Evolutionary conservation across 208 protist genomes (phyloP).

Genomic region (Trypanosoma congolense): DNA sequence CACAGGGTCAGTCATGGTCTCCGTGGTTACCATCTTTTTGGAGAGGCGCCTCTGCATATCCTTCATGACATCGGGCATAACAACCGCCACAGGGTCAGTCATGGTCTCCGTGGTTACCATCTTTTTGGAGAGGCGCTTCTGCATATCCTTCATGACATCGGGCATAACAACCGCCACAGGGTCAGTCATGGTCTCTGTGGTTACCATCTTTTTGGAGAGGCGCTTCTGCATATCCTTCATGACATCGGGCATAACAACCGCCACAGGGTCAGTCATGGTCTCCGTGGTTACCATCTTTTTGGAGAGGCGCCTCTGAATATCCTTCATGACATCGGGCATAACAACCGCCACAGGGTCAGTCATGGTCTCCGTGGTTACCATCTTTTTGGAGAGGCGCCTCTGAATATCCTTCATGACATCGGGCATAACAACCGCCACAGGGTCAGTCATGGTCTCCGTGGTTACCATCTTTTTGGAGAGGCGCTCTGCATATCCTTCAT

Average conservation of each 20-base stretch:
- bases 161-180: neutral
- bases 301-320: neutral
- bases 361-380: too few relatives aligned
- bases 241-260: neutral
- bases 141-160: neutral
- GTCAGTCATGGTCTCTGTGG: conserved; percentile 1
- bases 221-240: neutral
- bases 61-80: neutral
- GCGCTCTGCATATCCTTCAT: neutral
- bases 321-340: neutral
- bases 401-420: neutral
- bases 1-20: neutral
- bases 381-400: too few relatives aligned
- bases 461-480: neutral
- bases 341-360: neutral
- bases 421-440: neutral
- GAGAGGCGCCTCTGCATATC: neutral
- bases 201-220: neutral
- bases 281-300: too few relatives aligned
- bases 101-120: too few relatives aligned
- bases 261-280: neutral
- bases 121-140: neutral
- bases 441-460: neutral
- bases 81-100: neutral
- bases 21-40: neutral